Base-by-base conservation (phyloP, 305 asterid species). In the Fraxinus paxiana region DNA sequence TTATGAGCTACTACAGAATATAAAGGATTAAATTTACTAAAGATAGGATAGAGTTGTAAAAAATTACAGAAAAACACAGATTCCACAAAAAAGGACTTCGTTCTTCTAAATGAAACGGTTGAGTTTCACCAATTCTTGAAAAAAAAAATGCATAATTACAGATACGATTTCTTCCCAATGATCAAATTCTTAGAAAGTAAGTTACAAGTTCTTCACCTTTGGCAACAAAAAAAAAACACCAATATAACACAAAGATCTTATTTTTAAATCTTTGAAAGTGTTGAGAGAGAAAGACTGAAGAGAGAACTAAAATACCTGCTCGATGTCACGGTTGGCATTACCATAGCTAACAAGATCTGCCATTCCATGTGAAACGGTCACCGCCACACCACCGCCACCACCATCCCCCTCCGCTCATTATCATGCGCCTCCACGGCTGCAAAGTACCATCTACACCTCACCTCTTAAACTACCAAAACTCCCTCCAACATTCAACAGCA, bases 271-370 rank as follows among this genome's bases (percentile, higher is more conserved):
- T 4, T 41, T 43, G 33, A 12, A 46, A 75, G 35, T 46, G 35
- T 15, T 10, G 35, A 61, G 7, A 76, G 10, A 76, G 34, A 77
- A 48, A 80, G 33, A 30, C 33, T 30, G 33, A 61, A 85, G 71
- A 77, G 79, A 83, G 30, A 35, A 83, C 77, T 83, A 70, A 34
- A 18, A 18, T 79, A 94, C 98, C 98, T 92, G 98, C 86, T 94
- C 96, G 81, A 88, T 89, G 87, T 92, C 97, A 84, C 96, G 98
- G 84, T 89, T 87, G 75, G 94, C 90, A 91, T 94, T 88, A 84
- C 92, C 91, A 90, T 88, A 89, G 88, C 94, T 93, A 92, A 85
- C 92, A 91, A 92, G 97, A 96, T 92, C 98, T 92, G 97, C 98
- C 99, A 96, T 96, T 92, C 99, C 92, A 91, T 88, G 97, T 87